Evolutionary conservation across 257 asterid genomes (phyloP).

Genomic region (Nicotiana undulata): DNA sequence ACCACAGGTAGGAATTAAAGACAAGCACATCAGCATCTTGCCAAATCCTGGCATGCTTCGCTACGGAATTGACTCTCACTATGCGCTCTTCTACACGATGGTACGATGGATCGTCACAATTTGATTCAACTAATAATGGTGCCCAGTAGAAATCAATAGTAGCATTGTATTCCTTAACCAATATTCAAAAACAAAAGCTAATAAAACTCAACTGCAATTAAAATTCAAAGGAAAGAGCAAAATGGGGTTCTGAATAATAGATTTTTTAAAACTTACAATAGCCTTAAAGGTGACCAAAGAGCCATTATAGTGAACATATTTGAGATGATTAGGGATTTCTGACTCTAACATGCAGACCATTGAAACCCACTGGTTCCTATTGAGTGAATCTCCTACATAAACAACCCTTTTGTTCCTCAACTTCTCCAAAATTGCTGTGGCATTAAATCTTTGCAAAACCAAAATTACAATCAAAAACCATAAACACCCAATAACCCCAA

Average conservation of each 20-base stretch:
- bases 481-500: background rate
- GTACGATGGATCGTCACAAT: constrained; percentile 28
- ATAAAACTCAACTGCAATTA: background rate
- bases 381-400: constrained; percentile 60
- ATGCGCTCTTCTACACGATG: constrained; percentile 24
- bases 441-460: constrained; percentile 40
- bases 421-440: constrained; percentile 42
- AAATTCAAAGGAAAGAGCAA: background rate
- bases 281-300: constrained; percentile 32
- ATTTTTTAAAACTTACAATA: constrained; percentile 22
- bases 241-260: background rate
- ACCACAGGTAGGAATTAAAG: constrained; percentile 51
- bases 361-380: constrained; percentile 55
- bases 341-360: constrained; percentile 58
- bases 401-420: constrained; percentile 47
- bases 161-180: constrained; percentile 51
- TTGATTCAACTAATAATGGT: constrained; percentile 56
- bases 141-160: constrained; percentile 64
- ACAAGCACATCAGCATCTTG: constrained; percentile 54
- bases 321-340: constrained; percentile 16
- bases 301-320: constrained; percentile 19
- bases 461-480: background rate
- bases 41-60: constrained; percentile 53
- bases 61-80: constrained; percentile 31
- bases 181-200: background rate